These are phyloP conservation scores for Pleurotus citrinopileatus DNA, from an alignment of 768 basidiomycete genomes.

Conservation along the genomic window DNA sequence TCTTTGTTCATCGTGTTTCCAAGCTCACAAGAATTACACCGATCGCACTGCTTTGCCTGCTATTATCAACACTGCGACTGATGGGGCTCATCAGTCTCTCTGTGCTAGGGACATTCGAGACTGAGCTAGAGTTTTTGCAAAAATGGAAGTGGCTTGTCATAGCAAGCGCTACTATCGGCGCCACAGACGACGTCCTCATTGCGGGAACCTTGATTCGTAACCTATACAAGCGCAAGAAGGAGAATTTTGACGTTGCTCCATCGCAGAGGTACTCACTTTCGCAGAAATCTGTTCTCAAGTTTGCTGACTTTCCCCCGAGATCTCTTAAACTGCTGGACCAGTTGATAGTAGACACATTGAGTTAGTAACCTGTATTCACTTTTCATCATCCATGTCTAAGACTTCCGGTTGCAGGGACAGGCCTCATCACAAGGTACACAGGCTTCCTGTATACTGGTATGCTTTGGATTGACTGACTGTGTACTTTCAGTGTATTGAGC, in stretches of 20 bases:
- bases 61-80: not conserved
- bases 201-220: not conserved
- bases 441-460: not conserved
- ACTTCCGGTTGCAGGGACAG: not conserved
- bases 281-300: not conserved
- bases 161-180: not conserved
- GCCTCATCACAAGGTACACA: not conserved
- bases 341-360: constrained; percentile 1
- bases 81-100: not conserved
- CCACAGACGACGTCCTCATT: not conserved
- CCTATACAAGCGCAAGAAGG: not conserved
- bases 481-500: not conserved
- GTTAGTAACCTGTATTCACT: not conserved
- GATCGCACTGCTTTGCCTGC: not conserved
- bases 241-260: not conserved
- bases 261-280: not conserved
- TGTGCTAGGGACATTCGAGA: not conserved
- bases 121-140: not conserved
- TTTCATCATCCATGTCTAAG: too few species aligned
- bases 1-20: not conserved
- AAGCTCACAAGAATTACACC: not conserved
- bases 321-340: constrained; percentile 1
- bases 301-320: not conserved
- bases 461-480: not conserved
- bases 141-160: constrained; percentile 1